phyloP scores from a whole-genome alignment of 495 filamentous ascomycete genomes.

The Pyrenopolyporus hunteri region DNA sequence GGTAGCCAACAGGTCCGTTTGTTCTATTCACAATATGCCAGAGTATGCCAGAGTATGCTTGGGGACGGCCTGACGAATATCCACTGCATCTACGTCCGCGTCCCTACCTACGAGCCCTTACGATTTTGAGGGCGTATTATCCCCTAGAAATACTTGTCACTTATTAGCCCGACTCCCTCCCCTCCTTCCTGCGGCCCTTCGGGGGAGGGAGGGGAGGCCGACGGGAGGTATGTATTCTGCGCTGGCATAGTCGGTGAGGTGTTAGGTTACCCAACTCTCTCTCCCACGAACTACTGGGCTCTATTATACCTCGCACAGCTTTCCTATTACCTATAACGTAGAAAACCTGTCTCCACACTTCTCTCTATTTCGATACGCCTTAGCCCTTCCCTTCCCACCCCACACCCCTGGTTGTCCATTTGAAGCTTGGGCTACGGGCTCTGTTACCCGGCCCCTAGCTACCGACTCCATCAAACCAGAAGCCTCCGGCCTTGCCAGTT shows the following conservation, averaged over 20 bases:
- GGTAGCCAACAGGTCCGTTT: slow-evolving; percentile 37
- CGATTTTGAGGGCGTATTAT: slow-evolving; percentile 16
- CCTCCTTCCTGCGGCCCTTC: slow-evolving; percentile 3
- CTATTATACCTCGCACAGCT: slow-evolving; percentile 44
- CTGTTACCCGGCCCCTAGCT: slow-evolving; percentile 36
- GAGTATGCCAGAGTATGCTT: slow-evolving; percentile 9
- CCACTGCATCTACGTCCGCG: slow-evolving; percentile 20
- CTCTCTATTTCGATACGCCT: slow-evolving; percentile 37
- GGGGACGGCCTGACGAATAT: slow-evolving; percentile 21
- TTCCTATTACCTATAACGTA: slow-evolving; percentile 41
- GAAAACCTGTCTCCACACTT: slow-evolving; percentile 44
- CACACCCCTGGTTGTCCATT: slow-evolving; percentile 39
- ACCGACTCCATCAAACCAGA: slow-evolving; percentile 31
- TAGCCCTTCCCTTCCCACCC: slow-evolving; percentile 33
- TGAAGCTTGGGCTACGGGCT: slow-evolving; percentile 35
- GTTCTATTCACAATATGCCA: slow-evolving; percentile 29
- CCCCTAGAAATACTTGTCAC: slow-evolving; percentile 29
- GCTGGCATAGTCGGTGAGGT: slow-evolving; percentile 38
- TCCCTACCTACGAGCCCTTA: slow-evolving; percentile 15
- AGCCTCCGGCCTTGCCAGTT: slow-evolving; percentile 37
- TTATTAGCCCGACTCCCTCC: slow-evolving; percentile 32
- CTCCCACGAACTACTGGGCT: slow-evolving; percentile 39
- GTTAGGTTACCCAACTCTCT: slow-evolving; percentile 34
- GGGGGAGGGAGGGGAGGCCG: slow-evolving; percentile 19
- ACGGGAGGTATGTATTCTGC: slow-evolving; percentile 29